These are phyloP conservation scores for Astragalus glycyphyllos DNA, from an alignment of 306 rosid genomes.

Conservation along the genomic window DNA sequence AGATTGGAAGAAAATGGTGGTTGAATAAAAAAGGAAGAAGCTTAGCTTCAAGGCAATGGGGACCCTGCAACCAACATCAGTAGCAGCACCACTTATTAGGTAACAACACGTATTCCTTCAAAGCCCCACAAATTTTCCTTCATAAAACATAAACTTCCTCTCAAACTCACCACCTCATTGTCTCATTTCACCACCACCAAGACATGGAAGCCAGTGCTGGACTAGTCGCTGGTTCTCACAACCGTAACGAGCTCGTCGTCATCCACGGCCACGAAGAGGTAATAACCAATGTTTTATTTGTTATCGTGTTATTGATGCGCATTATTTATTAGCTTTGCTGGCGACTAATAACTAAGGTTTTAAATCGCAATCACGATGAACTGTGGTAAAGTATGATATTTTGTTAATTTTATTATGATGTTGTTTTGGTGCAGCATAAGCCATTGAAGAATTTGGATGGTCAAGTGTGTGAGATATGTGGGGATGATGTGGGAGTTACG, in stretches of 20 bases:
- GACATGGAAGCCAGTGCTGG: slow-evolving; percentile 55
- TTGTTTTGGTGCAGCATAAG: slow-evolving; percentile 71
- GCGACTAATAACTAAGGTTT: too few species aligned
- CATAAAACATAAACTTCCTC: slow-evolving; percentile 51
- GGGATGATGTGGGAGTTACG: slow-evolving; percentile 86
- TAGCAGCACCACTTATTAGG: slow-evolving; percentile 47
- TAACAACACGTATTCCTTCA: slow-evolving; percentile 38
- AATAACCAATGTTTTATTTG: too few species aligned
- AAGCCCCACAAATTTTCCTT: slow-evolving; percentile 20
- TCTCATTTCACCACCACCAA: slow-evolving; percentile 56
- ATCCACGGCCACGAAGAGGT: slow-evolving; percentile 57
- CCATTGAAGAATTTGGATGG: slow-evolving; percentile 95
- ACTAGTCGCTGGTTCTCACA: slow-evolving; percentile 50
- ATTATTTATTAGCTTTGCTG: too few species aligned
- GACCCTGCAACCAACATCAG: slow-evolving; percentile 76
- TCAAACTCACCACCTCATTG: slow-evolving; percentile 38
- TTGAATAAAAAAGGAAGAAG: slow-evolving; percentile 62
- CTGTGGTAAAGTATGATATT: not conserved
- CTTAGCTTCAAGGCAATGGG: slow-evolving; percentile 95
- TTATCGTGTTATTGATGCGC: too few species aligned
- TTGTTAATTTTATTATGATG: not conserved
- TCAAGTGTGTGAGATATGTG: slow-evolving; percentile 95
- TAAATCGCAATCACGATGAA: too few species aligned
- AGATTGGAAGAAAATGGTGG: slow-evolving; percentile 39
- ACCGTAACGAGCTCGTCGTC: slow-evolving; percentile 50